Evolutionary conservation across 2,329 filamentous ascomycete genomes (phyloP).

Genomic region (Esteya vermicola): DNA sequence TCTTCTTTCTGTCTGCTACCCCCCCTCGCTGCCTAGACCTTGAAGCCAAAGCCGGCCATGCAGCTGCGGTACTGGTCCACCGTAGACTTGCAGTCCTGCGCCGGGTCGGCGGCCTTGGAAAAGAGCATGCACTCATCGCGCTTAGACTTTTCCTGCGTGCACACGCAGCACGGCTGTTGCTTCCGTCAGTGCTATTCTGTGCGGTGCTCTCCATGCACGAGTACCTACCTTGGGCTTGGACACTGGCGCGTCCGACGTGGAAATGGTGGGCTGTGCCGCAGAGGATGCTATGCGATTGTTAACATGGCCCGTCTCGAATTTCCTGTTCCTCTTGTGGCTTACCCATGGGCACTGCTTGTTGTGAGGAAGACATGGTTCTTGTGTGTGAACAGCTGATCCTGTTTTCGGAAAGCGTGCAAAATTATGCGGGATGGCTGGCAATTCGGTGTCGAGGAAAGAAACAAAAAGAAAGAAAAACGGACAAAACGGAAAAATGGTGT

Average conservation of each 20-base stretch:
- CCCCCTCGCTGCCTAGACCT: slow-evolving; percentile 28
- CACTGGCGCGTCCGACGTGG: slow-evolving; percentile 14
- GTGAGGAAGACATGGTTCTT: slow-evolving; percentile 16
- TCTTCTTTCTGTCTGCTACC: no score
- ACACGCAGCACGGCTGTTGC: slow-evolving; percentile 83
- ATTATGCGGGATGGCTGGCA: neutral
- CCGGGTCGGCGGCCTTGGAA: slow-evolving; percentile 68
- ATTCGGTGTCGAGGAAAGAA: neutral
- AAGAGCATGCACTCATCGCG: slow-evolving; percentile 99
- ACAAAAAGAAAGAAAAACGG: neutral
- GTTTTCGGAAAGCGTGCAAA: no score
- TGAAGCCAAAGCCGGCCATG: slow-evolving; percentile 89
- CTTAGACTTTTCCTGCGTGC: slow-evolving; percentile 82
- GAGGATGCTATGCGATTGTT: neutral
- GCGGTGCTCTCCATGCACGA: no score
- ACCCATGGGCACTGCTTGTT: slow-evolving; percentile 15
- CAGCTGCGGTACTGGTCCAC: slow-evolving; percentile 80
- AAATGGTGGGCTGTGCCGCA: slow-evolving; percentile 11
- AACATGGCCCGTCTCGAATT: neutral
- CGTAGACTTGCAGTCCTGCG: slow-evolving; percentile 67
- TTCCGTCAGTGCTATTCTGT: neutral
- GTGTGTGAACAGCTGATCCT: no score
- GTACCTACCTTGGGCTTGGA: slow-evolving; percentile 28
- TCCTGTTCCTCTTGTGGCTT: slow-evolving; percentile 7
- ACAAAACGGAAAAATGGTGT: neutral